Evolutionary conservation across 352 stramenopile species (phyloP).

Genomic region (Phytophthora pisi): DNA sequence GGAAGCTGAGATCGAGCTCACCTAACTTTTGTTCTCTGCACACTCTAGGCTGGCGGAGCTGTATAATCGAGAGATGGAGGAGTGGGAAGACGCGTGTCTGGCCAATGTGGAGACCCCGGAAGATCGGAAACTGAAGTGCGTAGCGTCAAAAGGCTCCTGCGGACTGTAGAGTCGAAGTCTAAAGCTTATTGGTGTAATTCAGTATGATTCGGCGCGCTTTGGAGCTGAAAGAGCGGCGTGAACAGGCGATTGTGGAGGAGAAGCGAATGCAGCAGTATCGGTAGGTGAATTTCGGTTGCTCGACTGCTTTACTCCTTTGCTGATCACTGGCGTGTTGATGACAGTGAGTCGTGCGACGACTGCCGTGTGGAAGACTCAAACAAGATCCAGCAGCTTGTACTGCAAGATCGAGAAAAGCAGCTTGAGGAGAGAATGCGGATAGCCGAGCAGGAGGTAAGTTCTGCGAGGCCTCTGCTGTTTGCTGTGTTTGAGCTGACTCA

Average conservation of each 20-base stretch:
- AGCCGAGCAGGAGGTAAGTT: constrained; percentile 53
- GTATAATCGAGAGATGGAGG: constrained; percentile 79
- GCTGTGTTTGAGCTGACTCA: not conserved
- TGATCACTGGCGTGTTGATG: not conserved
- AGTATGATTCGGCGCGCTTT: constrained; percentile 81
- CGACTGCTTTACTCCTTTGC: not conserved
- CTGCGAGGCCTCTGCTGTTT: not conserved
- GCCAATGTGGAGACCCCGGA: constrained; percentile 79
- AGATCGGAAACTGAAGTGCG: constrained; percentile 78
- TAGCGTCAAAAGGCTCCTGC: not conserved
- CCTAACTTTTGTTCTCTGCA: not conserved
- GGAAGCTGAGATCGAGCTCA: not conserved
- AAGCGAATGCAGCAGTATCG: constrained; percentile 81
- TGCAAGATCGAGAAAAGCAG: constrained; percentile 65
- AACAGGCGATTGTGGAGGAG: constrained; percentile 71
- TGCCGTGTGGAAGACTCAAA: constrained; percentile 63
- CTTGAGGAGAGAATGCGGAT: constrained; percentile 54
- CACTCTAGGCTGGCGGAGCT: constrained; percentile 65
- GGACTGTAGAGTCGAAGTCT: not conserved
- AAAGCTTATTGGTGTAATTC: not conserved
- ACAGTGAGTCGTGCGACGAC: constrained; percentile 75
- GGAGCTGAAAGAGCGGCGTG: constrained; percentile 71
- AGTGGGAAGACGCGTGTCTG: constrained; percentile 70
- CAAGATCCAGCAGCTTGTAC: constrained; percentile 65
- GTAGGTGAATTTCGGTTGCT: constrained; percentile 23